Conservation (phyloP, 352 stramenopile species). For the Aphanomyces invadans region DNA sequence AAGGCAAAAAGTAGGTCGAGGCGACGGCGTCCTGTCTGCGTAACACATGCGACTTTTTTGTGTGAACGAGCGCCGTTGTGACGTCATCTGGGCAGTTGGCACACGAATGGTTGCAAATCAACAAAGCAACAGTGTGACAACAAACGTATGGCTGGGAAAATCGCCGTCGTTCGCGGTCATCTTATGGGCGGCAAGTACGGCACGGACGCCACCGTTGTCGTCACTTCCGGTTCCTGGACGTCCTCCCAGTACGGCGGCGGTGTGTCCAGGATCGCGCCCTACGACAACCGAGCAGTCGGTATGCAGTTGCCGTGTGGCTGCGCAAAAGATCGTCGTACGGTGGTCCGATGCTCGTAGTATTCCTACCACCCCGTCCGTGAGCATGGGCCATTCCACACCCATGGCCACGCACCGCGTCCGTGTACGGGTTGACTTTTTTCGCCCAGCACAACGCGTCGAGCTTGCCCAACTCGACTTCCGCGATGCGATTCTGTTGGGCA, state of each 20-base stretch:
- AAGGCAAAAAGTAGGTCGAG: slow-evolving; percentile 35
- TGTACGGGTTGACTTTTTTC: slow-evolving; percentile 51
- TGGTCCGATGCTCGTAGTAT: slow-evolving; percentile 52
- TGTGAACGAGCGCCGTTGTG: too few relatives aligned
- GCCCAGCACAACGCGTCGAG: slow-evolving; percentile 46
- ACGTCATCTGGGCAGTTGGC: too few relatives aligned
- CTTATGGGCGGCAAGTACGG: neutral
- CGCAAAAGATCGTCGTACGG: slow-evolving; percentile 11
- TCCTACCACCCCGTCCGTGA: too few relatives aligned
- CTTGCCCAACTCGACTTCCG: slow-evolving; percentile 42
- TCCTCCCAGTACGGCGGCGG: slow-evolving; percentile 51
- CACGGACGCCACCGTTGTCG: neutral
- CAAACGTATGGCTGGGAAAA: too few relatives aligned
- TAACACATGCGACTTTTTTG: neutral
- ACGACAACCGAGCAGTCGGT: neutral
- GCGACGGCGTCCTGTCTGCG: too few relatives aligned
- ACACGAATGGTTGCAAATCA: too few relatives aligned
- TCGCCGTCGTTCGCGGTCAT: too few relatives aligned
- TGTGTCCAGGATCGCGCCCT: slow-evolving; percentile 40
- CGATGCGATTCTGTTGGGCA: slow-evolving; percentile 40
- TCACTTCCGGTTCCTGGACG: slow-evolving; percentile 27
- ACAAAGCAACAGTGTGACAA: too few relatives aligned
- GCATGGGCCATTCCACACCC: too few relatives aligned
- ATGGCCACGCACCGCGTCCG: slow-evolving; percentile 34
- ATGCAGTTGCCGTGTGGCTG: too few relatives aligned